Percentiles rank a stretch among this genome's conserved stretches.
Evolutionary conservation across 768 basidiomycete genomes (phyloP).

Genomic region (Tricholoma matsutake): DNA sequence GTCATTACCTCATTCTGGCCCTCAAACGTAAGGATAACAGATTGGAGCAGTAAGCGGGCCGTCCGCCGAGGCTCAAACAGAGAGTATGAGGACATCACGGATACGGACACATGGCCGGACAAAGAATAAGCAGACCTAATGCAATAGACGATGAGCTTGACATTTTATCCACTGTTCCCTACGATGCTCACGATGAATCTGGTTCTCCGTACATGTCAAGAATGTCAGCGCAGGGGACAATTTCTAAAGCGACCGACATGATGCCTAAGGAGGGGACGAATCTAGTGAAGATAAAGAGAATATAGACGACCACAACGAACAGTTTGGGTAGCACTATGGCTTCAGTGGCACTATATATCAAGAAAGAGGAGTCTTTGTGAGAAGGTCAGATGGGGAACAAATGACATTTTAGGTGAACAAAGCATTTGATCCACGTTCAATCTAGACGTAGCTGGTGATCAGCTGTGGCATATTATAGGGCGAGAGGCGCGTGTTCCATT

Average conservation of each 20-base stretch:
- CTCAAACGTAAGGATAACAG: conserved; percentile 76
- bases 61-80: conserved; percentile 54
- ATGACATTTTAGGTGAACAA: conserved; percentile 14
- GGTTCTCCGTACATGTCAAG: conserved; percentile 72
- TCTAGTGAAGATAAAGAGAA: conserved; percentile 17
- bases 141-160: neutral
- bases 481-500: conserved; percentile 2
- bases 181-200: conserved; percentile 52
- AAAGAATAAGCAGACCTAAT: conserved; percentile 84
- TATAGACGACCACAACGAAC: conserved; percentile 7
- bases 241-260: conserved; percentile 68
- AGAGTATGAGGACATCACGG: conserved; percentile 54
- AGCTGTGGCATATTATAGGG: neutral
- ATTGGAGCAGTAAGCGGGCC: conserved; percentile 57
- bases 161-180: neutral
- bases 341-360: conserved; percentile 15
- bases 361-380: conserved; percentile 7
- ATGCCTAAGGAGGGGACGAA: conserved; percentile 18
- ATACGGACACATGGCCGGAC: conserved; percentile 73
- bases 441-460: neutral
- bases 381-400: conserved; percentile 15
- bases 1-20: conserved; percentile 79
- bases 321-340: conserved; percentile 11
- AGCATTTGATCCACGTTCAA: conserved; percentile 7
- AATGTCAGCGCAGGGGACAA: conserved; percentile 53